Evolutionary conservation across 768 basidiomycete genomes (phyloP), one percentile per base, ranked within the genome.

Genomic region (Porphyrellus cyaneotinctus): DNA sequence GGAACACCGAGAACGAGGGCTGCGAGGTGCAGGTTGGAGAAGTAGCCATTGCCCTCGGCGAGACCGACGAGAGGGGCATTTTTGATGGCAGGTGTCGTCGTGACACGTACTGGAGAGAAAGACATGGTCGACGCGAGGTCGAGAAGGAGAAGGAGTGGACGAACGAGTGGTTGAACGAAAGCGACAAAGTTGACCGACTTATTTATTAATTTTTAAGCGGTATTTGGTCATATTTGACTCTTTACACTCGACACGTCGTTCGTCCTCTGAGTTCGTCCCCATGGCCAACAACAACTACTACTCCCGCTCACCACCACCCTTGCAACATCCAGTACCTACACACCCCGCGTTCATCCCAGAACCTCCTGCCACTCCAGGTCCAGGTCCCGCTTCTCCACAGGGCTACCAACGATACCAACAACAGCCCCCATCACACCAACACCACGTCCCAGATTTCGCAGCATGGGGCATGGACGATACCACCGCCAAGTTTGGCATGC

Each of bases 401-500:
- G 71, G 73, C 31, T 74, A 74, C 48, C 73, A 68, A 30, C 65
- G 62, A 37, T 71, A 68, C 49, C 67, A 63, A 26, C 67, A 63
- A 26, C 70, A 63, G 66, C 74, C 52, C 70, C 70, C 33, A 65
- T 70, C 51, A 63, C 71, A 30, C 73, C 69, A 30, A 67, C 71
- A 30, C 73, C 69, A 30, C 67, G 58, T 66, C 14, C 68, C 75
- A 10, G 74, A 70, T 31, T 87, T 87, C 58, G 77, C 77, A 11
- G 84, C 85, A 14, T 91, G 88, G 88, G 88, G 90, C 0, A 78
- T 98, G 71, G 87, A 97, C 69, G 91, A 91, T 63, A 84, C 92
- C 11, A 97, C 97, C 2, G 91, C 97, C 1, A 88, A 95, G 68
- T 86, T 99, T 65, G 92, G 95, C 20, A 91, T 98, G 82, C 95